Base-by-base conservation (phyloP, 768 basidiomycete genomes). In the Rhodotorula toruloides region DNA sequence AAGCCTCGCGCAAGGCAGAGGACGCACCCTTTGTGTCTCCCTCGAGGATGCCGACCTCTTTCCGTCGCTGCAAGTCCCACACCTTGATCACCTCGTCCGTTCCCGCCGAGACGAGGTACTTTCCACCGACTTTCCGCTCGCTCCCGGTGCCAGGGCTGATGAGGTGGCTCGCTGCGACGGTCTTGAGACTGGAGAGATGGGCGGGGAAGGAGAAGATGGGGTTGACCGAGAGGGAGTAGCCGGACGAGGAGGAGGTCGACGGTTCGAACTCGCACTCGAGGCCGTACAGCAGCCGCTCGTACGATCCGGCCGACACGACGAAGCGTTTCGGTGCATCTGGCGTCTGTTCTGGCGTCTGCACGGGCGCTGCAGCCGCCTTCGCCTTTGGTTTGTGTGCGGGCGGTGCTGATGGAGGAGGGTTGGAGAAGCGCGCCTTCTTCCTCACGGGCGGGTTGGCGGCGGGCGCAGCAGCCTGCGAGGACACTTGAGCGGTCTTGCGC, bases 121-220 rank as follows among this genome's bases (percentile, higher is more conserved):
- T 97, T 2, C 91, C 91, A 39, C 92, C 91, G 6, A 84, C 79
- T 6, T 91, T 91, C 40, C 65, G 55, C 48, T 61, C 61, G 29
- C 44, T 55, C 31, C 69, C 60, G 8, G 65, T 47, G 29, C 43
- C 49, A 27, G 63, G 31, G n/a, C 34, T 29, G 27, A 58, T 42
- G 42, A 63, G 54, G 12, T 46, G 27, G 0, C 89, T 89, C 0
- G 90, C 88, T 5, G 91, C 87, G 37, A 93, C 87, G 17, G 90
- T 84, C 75, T 93, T 92, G 65, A 99, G 87, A 73, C 86, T 91
- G 4, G 90, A 91, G 49, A 94, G 85, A 76, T 99, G 96, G 0
- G 96, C 96, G 36, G 96, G 93, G 79, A 99, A 99, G 68, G 91
- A 90, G 78, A 99, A 99, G 49, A 89, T 83, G 0, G 96, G 91